Evolutionary conservation across 2,329 filamentous ascomycete genomes (phyloP).

Genomic region (Aspergillus clavatus): DNA sequence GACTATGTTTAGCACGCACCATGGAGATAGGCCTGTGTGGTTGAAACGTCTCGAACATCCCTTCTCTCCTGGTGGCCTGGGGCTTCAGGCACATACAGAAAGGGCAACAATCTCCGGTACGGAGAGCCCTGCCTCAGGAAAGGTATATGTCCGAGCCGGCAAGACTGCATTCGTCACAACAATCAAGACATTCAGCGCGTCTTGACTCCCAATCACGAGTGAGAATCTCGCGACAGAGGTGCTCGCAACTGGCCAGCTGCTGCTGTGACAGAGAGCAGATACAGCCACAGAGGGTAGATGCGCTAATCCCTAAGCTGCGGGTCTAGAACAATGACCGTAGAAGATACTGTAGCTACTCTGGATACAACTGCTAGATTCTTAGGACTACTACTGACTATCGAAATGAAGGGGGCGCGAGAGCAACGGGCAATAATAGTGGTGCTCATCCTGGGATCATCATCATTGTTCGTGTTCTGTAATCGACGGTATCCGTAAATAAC

Average conservation of each 20-base stretch:
- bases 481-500: not conserved
- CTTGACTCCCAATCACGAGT: slow-evolving; percentile 13
- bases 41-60: too few relatives aligned
- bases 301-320: not conserved
- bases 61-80: too few relatives aligned
- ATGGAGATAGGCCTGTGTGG: too few relatives aligned
- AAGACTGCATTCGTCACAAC: not conserved
- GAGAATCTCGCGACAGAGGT: not conserved
- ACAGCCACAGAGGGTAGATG: not conserved
- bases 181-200: slow-evolving; percentile 11
- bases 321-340: not conserved
- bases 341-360: not conserved
- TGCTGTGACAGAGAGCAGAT: not conserved
- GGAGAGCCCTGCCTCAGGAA: too few relatives aligned
- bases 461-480: not conserved
- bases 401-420: not conserved
- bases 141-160: not conserved
- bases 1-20: too few relatives aligned
- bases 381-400: not conserved
- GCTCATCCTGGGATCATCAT: not conserved
- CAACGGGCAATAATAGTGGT: too few relatives aligned
- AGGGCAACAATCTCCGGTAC: too few relatives aligned
- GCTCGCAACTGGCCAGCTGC: slow-evolving; percentile 6
- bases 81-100: too few relatives aligned
- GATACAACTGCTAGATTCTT: not conserved